phyloP scores from a whole-genome alignment of 2,329 filamentous ascomycete species.

The Claviceps cyperi region DNA sequence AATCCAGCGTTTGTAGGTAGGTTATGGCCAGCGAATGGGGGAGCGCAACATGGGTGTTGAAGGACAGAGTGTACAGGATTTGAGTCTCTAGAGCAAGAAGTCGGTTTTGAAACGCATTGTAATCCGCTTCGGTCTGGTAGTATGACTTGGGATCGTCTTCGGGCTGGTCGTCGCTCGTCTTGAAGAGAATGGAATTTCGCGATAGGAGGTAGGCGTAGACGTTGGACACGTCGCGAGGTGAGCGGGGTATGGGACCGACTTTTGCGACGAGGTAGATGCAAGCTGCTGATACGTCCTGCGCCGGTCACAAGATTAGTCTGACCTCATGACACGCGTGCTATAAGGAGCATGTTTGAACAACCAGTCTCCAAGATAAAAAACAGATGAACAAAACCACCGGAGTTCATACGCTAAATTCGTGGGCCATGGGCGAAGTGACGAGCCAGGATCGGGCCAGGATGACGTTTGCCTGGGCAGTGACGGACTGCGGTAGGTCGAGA shows the following conservation, averaged over 20 bases:
- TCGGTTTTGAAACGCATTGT: slow-evolving; percentile 46
- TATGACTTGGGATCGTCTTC: slow-evolving; percentile 37
- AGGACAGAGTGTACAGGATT: slow-evolving; percentile 62
- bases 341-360: too few relatives aligned
- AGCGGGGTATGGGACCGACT: slow-evolving; percentile 60
- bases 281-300: slow-evolving; percentile 66
- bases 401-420: slow-evolving; percentile 39
- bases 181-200: slow-evolving; percentile 39
- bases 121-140: slow-evolving; percentile 60
- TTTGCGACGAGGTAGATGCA: slow-evolving; percentile 72
- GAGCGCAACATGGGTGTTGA: slow-evolving; percentile 71
- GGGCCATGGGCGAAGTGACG: slow-evolving; percentile 36
- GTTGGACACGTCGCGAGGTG: slow-evolving; percentile 67
- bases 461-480: slow-evolving; percentile 74
- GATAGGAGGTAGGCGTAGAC: slow-evolving; percentile 72
- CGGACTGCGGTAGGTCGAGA: slow-evolving; percentile 69
- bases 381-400: background rate
- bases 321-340: background rate
- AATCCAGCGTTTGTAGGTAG: slow-evolving; percentile 80
- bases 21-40: slow-evolving; percentile 80
- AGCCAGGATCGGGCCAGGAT: slow-evolving; percentile 72
- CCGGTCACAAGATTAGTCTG: background rate
- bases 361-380: too few relatives aligned
- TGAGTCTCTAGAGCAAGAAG: slow-evolving; percentile 64
- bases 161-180: slow-evolving; percentile 18